A percentile compares a stretch with the other conserved stretches of the same genome.
Conservation (phyloP, 2,329 filamentous ascomycete genomes). For the Torrubiella hemipterigena region DNA sequence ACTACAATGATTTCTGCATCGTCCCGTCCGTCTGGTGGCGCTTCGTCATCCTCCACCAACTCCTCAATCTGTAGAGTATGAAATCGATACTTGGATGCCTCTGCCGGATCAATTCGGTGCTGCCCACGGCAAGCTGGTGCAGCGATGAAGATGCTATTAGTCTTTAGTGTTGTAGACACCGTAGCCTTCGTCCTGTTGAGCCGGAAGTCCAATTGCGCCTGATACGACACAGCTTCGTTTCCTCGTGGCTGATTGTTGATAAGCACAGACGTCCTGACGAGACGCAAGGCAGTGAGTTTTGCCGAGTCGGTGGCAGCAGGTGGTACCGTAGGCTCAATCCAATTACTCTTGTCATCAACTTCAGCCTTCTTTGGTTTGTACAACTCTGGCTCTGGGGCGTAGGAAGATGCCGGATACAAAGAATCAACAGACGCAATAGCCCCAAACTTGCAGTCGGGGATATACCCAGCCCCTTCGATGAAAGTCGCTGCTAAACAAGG, state of each 20-base stretch:
- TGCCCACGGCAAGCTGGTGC: constrained; percentile 1
- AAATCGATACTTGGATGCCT: background rate
- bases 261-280: background rate
- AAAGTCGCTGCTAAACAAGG: constrained; percentile 1
- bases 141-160: constrained; percentile 1
- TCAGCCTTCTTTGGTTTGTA: background rate
- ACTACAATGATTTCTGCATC: constrained; percentile 1
- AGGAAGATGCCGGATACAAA: background rate
- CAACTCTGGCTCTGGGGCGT: background rate
- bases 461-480: background rate
- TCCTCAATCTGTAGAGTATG: background rate
- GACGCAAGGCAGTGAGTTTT: background rate
- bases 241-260: background rate
- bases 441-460: background rate
- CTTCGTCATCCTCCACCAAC: background rate
- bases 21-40: background rate
- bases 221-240: background rate
- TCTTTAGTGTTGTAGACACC: background rate
- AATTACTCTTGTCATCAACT: background rate
- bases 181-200: background rate
- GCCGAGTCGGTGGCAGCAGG: background rate
- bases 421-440: background rate
- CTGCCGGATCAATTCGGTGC: background rate
- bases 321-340: background rate
- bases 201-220: background rate